These are phyloP conservation scores for Phragmites australis DNA, from an alignment of 176 grass and related monocot genomes.

Conservation along the genomic window DNA sequence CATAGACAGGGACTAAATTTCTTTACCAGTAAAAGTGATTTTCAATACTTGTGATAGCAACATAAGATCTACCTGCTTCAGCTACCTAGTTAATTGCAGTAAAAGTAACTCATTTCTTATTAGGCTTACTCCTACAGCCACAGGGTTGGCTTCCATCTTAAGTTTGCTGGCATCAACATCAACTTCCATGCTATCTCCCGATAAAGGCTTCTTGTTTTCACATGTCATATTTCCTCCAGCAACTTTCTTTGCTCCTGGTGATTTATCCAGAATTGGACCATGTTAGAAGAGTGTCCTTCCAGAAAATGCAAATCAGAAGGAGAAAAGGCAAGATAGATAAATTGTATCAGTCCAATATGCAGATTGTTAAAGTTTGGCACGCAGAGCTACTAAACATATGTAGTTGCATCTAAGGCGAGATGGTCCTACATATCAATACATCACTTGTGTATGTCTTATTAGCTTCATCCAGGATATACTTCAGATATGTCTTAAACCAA, in stretches of 20 bases:
- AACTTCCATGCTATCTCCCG: conserved; percentile 53
- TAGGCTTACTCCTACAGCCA: conserved; percentile 27
- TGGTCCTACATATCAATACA: not conserved
- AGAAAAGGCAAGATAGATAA: not conserved
- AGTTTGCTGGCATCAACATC: conserved; percentile 33
- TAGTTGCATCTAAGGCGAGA: not conserved
- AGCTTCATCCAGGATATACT: not conserved
- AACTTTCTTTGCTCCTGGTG: conserved; percentile 50
- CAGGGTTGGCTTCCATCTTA: conserved; percentile 35
- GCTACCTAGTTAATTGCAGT: conserved; percentile 42
- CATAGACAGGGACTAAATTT: not conserved
- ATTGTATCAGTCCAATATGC: not conserved
- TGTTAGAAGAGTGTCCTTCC: conserved; percentile 25
- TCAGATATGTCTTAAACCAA: not conserved
- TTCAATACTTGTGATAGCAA: not conserved
- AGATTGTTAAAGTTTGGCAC: not conserved
- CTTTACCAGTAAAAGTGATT: not conserved
- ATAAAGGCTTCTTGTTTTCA: conserved; percentile 25
- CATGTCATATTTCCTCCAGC: conserved; percentile 35
- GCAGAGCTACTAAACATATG: not conserved
- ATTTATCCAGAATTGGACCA: conserved; percentile 21
- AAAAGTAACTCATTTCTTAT: conserved; percentile 41
- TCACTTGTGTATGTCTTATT: not conserved
- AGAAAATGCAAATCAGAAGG: conserved; percentile 28
- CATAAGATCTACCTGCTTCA: conserved; percentile 21